phyloP scores from a whole-genome alignment of 1,139 yeast species.

The Pneumocystis jirovecii region DNA sequence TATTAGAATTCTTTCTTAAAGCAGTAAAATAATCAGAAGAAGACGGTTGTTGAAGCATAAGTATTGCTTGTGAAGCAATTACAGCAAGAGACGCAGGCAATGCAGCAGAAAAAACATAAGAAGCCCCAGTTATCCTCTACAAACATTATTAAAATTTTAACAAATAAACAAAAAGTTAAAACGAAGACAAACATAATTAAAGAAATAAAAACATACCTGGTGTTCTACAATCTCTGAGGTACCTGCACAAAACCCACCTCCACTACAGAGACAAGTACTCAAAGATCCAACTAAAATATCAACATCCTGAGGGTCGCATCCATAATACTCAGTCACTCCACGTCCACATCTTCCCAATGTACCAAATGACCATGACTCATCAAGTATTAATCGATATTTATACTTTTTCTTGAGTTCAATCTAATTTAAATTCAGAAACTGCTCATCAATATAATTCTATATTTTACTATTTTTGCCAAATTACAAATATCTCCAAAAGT shows the following conservation, averaged over 20 bases:
- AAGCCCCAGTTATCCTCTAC: slow-evolving; percentile 62
- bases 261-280: slow-evolving; percentile 70
- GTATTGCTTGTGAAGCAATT: slow-evolving; percentile 49
- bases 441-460: not conserved
- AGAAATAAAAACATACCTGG: slow-evolving; percentile 28
- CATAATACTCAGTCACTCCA: slow-evolving; percentile 63
- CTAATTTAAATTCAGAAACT: not conserved
- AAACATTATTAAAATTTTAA: not conserved
- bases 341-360: slow-evolving; percentile 72
- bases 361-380: slow-evolving; percentile 78
- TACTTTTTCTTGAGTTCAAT: slow-evolving; percentile 55
- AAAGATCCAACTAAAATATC: slow-evolving; percentile 80
- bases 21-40: slow-evolving; percentile 17
- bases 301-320: slow-evolving; percentile 45
- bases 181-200: not conserved
- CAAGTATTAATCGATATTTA: slow-evolving; percentile 74
- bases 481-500: slow-evolving; percentile 71
- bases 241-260: slow-evolving; percentile 94
- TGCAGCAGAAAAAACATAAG: slow-evolving; percentile 88
- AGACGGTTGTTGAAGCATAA: slow-evolving; percentile 23
- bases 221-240: slow-evolving; percentile 71
- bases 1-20: slow-evolving; percentile 27
- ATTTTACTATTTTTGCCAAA: slow-evolving; percentile 42
- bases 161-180: not conserved
- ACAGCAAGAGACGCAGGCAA: slow-evolving; percentile 83